A percentile compares a stretch with the other conserved stretches of the same genome.
Conservation (phyloP, 2,329 filamentous ascomycete genomes). For the Hymenoscyphus salicellus region DNA sequence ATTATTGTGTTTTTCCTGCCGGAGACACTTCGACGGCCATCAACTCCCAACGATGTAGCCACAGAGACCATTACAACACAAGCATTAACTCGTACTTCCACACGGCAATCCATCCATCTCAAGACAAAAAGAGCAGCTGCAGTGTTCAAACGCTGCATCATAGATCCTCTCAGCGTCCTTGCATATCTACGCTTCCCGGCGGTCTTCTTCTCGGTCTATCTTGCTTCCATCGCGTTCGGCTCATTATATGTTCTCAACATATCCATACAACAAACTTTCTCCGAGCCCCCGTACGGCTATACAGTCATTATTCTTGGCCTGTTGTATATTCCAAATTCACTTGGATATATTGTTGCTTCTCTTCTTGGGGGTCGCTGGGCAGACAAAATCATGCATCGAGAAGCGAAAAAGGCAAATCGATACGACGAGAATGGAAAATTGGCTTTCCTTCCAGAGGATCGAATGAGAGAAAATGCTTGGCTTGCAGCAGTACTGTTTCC, state of each 20-base stretch:
- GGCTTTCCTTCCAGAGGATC: conserved; percentile 71
- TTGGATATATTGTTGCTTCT: conserved; percentile 70
- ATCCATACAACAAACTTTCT: conserved; percentile 69
- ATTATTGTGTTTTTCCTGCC: conserved; percentile 61
- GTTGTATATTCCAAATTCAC: conserved; percentile 71
- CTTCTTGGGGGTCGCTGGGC: conserved; percentile 73
- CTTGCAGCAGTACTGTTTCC: conserved; percentile 70
- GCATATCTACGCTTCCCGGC: conserved; percentile 71
- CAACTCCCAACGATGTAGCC: conserved; percentile 5
- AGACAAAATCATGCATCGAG: conserved; percentile 75
- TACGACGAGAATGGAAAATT: conserved; percentile 65
- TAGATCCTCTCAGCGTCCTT: conserved; percentile 71
- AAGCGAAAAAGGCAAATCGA: conserved; percentile 66
- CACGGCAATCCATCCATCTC: conserved; percentile 58
- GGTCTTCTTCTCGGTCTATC: conserved; percentile 69
- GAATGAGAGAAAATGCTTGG: conserved; percentile 81
- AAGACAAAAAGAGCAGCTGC: conserved; percentile 53
- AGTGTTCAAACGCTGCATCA: conserved; percentile 57
- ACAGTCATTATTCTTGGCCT: conserved; percentile 67
- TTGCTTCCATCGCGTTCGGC: conserved; percentile 72
- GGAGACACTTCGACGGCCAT: conserved; percentile 51
- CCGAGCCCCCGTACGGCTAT: conserved; percentile 64
- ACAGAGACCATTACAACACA: conserved; percentile 17
- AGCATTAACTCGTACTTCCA: conserved; percentile 51
- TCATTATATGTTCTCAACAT: conserved; percentile 76